A percentile compares a stretch with the other conserved stretches of the same genome.
phyloP scores from a whole-genome alignment of 768 basidiomycete genomes.

The Pholiota conissans region DNA sequence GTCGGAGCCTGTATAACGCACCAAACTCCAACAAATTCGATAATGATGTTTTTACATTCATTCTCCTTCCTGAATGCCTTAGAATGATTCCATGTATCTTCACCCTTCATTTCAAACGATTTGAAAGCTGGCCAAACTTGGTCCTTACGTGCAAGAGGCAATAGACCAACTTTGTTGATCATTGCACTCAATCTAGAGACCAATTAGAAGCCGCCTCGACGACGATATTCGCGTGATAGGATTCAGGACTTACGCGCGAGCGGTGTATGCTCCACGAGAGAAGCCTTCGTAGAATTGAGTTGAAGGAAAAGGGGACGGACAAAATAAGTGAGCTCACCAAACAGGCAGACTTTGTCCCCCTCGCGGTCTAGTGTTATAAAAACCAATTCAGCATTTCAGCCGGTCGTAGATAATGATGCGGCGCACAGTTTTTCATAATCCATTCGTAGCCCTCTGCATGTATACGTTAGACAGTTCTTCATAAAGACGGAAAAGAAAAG shows the following conservation, averaged over 20 bases:
- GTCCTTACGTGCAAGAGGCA: constrained; percentile 16
- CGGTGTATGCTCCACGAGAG: constrained; percentile 20
- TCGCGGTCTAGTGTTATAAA: constrained; percentile 8
- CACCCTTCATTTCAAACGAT: constrained; percentile 10
- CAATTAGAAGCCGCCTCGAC: background rate
- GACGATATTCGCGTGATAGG: too few relatives aligned
- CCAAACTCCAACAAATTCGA: constrained; percentile 58
- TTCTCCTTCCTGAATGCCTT: constrained; percentile 40
- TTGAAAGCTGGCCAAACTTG: constrained; percentile 13
- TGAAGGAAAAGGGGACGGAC: background rate
- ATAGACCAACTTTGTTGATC: constrained; percentile 19
- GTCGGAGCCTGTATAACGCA: constrained; percentile 21
- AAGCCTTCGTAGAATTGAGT: constrained; percentile 8
- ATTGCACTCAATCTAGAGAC: constrained; percentile 16
- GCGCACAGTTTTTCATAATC: constrained; percentile 16
- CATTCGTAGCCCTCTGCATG: constrained; percentile 16
- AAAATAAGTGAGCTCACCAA: background rate
- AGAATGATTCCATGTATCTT: constrained; percentile 21
- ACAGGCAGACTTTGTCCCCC: constrained; percentile 11
- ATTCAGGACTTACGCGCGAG: constrained; percentile 15
- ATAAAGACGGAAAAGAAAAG: background rate
- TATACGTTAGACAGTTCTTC: background rate
- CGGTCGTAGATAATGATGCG: background rate
- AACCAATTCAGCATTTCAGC: too few relatives aligned
- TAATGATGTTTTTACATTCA: constrained; percentile 39